Base-by-base conservation (phyloP, 108 stramenopile species). In the Skeletonema grethae region DNA sequence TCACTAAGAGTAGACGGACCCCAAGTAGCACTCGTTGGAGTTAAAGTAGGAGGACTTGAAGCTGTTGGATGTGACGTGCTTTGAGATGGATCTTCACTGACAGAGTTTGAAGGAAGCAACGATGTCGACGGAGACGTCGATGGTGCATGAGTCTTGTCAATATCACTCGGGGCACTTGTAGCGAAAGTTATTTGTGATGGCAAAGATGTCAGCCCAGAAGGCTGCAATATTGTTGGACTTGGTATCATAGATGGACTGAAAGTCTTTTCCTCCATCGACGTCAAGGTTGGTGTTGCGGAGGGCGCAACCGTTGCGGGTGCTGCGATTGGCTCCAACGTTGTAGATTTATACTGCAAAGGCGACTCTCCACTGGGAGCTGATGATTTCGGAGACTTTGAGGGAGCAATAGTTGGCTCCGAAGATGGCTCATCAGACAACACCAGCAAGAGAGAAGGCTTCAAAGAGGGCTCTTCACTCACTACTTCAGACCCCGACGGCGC, bases 401-500 rank as follows among this genome's bases (percentile, higher is more conserved):
- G 41, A 43, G 41, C 4, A 2, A 38, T 11, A 1, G 2, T 38
- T 11, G 36, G 36, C 10, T 38, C 10, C 8, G 36, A 38, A 38
- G 36, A 38, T 38, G 9, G 10, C 36, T 11, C 36, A 34, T 0
- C 32, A 34, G 32, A 34, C 32, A 34, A 34, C 36, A 10, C 36
- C 9, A 38, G 36, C 36, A 11, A 11, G 15, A n/a, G 41, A 43
- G 41, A 43, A 43, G 41, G 41, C 10, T 15, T 43, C 15, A 43
- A 53, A 53, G 50, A 53, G 22, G 50, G 50, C 50, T 53, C 50
- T 24, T 53, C 50, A 24, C 22, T 53, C 8, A 22, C 22, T 53
- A 24, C 22, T 22, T 6, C 7, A 53, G 7, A 43, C 15, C 41
- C 9, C 22, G 50, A 53, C 0, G 46, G 46, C 18, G 16, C 18